phyloP scores from a whole-genome alignment of 352 stramenopile genomes.

The Pythium grandisporangium region DNA sequence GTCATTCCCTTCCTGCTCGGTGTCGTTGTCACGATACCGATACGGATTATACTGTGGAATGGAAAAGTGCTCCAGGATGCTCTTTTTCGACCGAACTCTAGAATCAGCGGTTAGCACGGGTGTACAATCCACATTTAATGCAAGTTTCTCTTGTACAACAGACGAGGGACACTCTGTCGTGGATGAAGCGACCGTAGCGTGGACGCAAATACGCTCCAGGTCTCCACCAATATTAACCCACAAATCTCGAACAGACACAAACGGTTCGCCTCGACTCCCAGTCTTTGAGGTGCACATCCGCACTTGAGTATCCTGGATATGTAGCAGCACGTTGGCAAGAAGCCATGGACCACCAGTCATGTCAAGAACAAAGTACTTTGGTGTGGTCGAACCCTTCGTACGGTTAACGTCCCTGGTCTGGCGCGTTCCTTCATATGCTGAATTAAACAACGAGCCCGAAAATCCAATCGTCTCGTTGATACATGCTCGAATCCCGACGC shows the following conservation, averaged over 20 bases:
- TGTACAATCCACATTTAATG: no score
- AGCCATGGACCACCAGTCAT: conserved; percentile 15
- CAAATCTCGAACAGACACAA: conserved; percentile 48
- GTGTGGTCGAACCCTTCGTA: no score
- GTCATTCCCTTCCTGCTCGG: neutral
- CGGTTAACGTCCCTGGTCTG: neutral
- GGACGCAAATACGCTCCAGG: conserved; percentile 12
- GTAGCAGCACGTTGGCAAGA: conserved; percentile 31
- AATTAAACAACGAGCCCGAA: conserved; percentile 26
- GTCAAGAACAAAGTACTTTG: no score
- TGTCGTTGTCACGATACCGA: conserved; percentile 45
- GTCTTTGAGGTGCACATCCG: conserved; percentile 52
- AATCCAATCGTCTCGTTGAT: conserved; percentile 51
- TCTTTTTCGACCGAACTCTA: conserved; percentile 56
- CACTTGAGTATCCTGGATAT: conserved; percentile 50
- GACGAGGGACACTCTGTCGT: no score
- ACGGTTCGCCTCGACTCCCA: conserved; percentile 51
- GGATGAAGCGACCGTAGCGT: conserved; percentile 8
- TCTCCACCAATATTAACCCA: conserved; percentile 38
- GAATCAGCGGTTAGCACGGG: no score
- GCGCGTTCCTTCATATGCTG: conserved; percentile 17
- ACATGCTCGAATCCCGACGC: conserved; percentile 49
- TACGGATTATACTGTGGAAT: conserved; percentile 73
- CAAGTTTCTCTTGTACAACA: no score
- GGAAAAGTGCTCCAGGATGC: conserved; percentile 61